Evolutionary conservation across 331 rosid genomes (phyloP).

Genomic region (Dryas integrifolia): DNA sequence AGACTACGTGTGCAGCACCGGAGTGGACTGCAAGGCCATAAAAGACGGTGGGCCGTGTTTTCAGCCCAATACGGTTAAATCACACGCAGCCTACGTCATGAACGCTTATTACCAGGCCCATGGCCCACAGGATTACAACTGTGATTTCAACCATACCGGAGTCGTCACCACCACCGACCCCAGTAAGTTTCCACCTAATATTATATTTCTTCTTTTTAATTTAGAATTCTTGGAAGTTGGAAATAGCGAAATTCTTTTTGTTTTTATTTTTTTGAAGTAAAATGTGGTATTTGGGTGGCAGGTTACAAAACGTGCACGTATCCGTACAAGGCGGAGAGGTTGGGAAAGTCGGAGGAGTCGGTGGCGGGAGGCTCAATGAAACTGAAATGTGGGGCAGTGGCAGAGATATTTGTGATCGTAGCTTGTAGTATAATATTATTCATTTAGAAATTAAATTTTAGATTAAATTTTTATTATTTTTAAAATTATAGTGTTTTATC

Average conservation of each 20-base stretch:
- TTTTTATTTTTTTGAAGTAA: no score
- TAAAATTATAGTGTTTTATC: not conserved
- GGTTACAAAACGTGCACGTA: conserved; percentile 50
- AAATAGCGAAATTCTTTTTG: no score
- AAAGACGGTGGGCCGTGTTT: conserved; percentile 61
- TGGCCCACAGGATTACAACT: conserved; percentile 49
- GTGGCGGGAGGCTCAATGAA: conserved; percentile 18
- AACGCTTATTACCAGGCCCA: conserved; percentile 63
- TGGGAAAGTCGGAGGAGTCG: conserved; percentile 26
- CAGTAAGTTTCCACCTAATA: conserved; percentile 39
- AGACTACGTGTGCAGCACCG: conserved; percentile 61
- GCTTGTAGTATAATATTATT: not conserved
- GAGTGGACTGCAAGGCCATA: conserved; percentile 74
- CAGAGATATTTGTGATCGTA: not conserved
- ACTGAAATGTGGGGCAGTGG: not conserved
- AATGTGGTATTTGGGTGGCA: conserved; percentile 19
- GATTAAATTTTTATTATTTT: not conserved
- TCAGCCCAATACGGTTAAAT: conserved; percentile 53
- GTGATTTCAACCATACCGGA: conserved; percentile 59
- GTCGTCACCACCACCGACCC: conserved; percentile 53
- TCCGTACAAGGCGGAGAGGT: conserved; percentile 14
- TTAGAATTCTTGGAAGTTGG: no score
- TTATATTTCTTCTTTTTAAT: not conserved
- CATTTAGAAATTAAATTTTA: not conserved
- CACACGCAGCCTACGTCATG: conserved; percentile 84